A percentile compares a stretch with the other conserved stretches of the same genome.
These are phyloP conservation scores for Medicago ruthenica DNA, from an alignment of 306 rosid genomes.

Conservation along the genomic window DNA sequence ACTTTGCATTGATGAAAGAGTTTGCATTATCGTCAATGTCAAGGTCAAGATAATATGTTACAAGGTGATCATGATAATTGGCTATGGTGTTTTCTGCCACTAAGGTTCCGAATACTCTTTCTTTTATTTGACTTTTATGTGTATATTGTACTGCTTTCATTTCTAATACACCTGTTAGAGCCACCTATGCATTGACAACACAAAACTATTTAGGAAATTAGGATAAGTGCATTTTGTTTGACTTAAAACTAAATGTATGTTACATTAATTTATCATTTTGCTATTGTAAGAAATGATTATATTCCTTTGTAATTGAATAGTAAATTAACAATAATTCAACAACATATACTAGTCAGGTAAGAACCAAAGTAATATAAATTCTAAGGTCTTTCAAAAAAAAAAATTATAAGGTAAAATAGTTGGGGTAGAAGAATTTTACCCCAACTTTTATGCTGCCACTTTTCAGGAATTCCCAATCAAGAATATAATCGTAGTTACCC, in stretches of 20 bases:
- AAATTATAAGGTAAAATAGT: neutral
- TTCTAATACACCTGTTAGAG: slow-evolving; percentile 71
- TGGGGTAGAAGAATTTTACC: slow-evolving; percentile 49
- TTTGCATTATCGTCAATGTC: slow-evolving; percentile 71
- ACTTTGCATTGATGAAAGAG: slow-evolving; percentile 69
- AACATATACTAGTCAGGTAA: too few relatives aligned
- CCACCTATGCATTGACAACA: slow-evolving; percentile 58
- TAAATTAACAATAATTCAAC: too few relatives aligned
- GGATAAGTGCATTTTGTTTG: neutral
- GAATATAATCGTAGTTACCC: slow-evolving; percentile 90
- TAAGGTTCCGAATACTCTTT: slow-evolving; percentile 59
- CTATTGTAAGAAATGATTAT: too few relatives aligned
- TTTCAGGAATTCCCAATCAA: slow-evolving; percentile 84
- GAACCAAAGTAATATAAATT: neutral
- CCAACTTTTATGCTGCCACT: slow-evolving; percentile 87
- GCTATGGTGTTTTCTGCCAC: slow-evolving; percentile 77
- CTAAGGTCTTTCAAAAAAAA: too few relatives aligned
- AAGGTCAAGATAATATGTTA: slow-evolving; percentile 80
- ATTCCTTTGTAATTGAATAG: too few relatives aligned
- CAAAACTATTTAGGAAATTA: neutral
- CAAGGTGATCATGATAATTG: slow-evolving; percentile 71
- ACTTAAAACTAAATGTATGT: neutral
- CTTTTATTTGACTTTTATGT: slow-evolving; percentile 46
- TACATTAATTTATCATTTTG: neutral
- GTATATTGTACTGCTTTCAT: slow-evolving; percentile 68